Evolutionary conservation across 2,329 filamentous ascomycete genomes (phyloP), one percentile per base, ranked within the genome.

Genomic region (Davidsoniella australis): DNA sequence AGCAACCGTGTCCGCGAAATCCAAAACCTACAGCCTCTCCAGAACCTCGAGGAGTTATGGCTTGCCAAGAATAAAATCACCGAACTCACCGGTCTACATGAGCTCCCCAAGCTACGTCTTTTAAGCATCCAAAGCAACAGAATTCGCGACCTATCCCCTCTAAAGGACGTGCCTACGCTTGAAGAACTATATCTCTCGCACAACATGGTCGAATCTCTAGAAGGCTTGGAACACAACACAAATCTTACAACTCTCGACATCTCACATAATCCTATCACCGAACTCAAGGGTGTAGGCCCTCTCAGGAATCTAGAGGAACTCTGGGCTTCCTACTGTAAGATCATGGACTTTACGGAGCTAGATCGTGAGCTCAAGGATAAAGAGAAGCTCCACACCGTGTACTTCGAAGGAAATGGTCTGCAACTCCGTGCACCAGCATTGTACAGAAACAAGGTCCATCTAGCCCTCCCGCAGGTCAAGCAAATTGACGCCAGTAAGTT

Each of bases 401-500:
- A 98, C 62, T 93, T 98, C 56, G 91, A 98, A 62, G 88, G 87
- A 1, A 95, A 94, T 59, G 89, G 88, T 23, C 64, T 98, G 57
- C 91, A 98, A 66, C 70, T 78, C 53, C 74, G 73, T 49, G 77
- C 75, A 4, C 83, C 84, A n/a, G 84, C 85, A 1, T 66, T 95
- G 54, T 98, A 98, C 65, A 72, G 91, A 59, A 96, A 95, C 66
- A 98, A 98, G 67, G 78, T 98, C 41, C 75, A 82, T 52, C 66
- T 98, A 62, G 83, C 87, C 33, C 64, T 98, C 63, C 91, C 91
- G 51, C 82, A 91, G 63, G 69, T 98, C 47, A 76, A 76, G 61
- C 88, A 98, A 69, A 95, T 98, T 62, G 91, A 98, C 75, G 91
- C 91, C 52, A 93, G 89, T 95, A 71, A 78, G 87, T 85, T 20